Evolutionary conservation across 2,329 filamentous ascomycete genomes (phyloP), one percentile per base, ranked within the genome.

Genomic region (Aspergillus ruber): DNA sequence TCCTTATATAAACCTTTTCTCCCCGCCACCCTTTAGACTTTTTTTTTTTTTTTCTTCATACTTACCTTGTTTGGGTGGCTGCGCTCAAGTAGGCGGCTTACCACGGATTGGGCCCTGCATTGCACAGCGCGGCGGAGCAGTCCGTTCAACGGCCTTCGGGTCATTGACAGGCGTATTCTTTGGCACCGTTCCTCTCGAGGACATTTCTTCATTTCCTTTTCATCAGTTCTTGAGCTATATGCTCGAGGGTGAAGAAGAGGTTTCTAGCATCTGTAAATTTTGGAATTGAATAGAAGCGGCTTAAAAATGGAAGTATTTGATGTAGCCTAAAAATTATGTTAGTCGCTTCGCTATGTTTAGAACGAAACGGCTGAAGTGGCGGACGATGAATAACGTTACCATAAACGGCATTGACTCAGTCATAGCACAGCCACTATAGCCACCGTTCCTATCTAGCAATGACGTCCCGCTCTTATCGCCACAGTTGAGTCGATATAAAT

Each of bases 41-140:
- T 55, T 57, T 59, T 59, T 60, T 58, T 69, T 72, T 61, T 67
- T 61, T 67, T 73, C 70, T 70, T 74, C 71, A 74, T 74, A 74
- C 71, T 74, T 74, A 73, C 70, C 71, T 74, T 73, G 71, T 73
- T 68, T 70, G 66, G 67, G 69, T 69, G 65, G 60, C 65, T 62
- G 68, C 65, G 71, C 69, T 74, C 71, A 74, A 59, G 55, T 72
- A 71, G 64, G 64, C 65, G 68, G 64, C 60, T 60, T 60, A 67
- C 68, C 67, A 72, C 68, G 61, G 62, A 66, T 65, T 65, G 68
- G 74, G 70, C 69, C 73, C 75, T 78, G 71, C 76, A 78, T 79
- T 78, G 76, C 76, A 79, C 75, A 78, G 58, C 74, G 75, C 69
- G 75, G 75, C 60, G 74, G 71, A 71, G 67, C 73, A 63, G 57